Conservation (phyloP, 108 stramenopile genomes). For the Pseudonitzschia pungens region DNA sequence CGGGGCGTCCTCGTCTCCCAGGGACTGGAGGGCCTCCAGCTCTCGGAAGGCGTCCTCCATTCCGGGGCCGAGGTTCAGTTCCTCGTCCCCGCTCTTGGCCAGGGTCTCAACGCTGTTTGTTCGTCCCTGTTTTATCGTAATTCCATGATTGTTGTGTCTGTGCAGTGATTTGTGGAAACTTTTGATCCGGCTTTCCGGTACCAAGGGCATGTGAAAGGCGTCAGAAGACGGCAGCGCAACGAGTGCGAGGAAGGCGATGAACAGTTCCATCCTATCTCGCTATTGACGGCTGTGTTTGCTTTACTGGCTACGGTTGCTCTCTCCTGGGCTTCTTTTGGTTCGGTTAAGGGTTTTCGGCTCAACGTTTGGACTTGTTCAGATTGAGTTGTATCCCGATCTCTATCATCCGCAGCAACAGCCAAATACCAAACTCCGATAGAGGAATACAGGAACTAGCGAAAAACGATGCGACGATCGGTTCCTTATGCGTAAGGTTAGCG, state of each 20-base stretch:
- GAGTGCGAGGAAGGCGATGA: neutral
- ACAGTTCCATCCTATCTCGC: neutral
- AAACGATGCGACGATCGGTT: no score
- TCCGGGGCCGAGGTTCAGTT: conserved; percentile 16
- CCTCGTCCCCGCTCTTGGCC: conserved; percentile 23
- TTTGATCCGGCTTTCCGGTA: no score
- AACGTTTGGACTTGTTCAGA: no score
- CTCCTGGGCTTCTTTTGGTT: no score
- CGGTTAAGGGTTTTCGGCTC: no score
- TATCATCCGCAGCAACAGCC: neutral
- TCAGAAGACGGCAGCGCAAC: neutral
- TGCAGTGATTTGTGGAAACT: no score
- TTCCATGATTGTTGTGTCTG: no score
- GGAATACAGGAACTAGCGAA: no score
- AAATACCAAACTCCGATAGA: no score
- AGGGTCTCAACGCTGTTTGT: neutral
- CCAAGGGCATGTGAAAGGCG: neutral
- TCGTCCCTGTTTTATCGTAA: neutral
- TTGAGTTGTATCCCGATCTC: neutral
- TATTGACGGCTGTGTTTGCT: no score
- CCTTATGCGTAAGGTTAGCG: no score
- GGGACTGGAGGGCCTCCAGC: conserved; percentile 35
- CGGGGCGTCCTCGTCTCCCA: conserved; percentile 23
- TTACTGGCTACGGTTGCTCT: no score
- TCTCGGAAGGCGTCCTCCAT: conserved; percentile 57